Base-by-base conservation (phyloP, 768 basidiomycete genomes). In the Suillus clintonianus region DNA sequence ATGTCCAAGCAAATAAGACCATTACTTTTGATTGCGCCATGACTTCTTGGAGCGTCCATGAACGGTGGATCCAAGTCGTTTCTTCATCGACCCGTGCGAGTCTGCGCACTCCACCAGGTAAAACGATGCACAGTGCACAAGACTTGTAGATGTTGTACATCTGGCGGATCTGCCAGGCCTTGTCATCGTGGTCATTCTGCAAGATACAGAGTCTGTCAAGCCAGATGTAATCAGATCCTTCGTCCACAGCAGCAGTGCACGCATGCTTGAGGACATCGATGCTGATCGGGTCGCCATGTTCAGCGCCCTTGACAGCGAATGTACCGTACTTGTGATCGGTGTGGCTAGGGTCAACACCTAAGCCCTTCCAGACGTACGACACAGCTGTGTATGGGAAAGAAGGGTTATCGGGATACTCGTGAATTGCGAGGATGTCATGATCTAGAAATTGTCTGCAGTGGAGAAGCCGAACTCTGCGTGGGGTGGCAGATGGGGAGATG, bases 161-260 rank as follows among this genome's bases (percentile, higher is more conserved):
- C 42, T 65, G 64, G 53, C 58, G 37, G 59, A 70, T 69, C 61
- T 70, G 66, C 69, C 62, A 69, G n/a, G 30, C 41, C 58, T 70
- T 70, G 64, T 67, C 68, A 19, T 62, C 61, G 15, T 34, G 15
- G 55, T 55, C 56, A 4, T 55, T 65, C 59, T 69, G 69, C 61
- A 69, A 51, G 27, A 70, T 64, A 37, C 69, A 69, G 19, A 67
- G 60, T 36, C 62, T 47, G 45, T 69, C 27, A 27, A 27, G 27
- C 27, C 27, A 70, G 24, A 68, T 43, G 54, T 66, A 65, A 14
- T 14, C 41, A 15, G 48, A 34, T n/a, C 50, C 51, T 4, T 55
- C 34, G 15, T 56, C n/a, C 1, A 63, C 17, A 3, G 67, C 48
- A n/a, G 55, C 58, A 34, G 32, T 50, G 56, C 64, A 68, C 8